These are phyloP conservation scores for Sporothrix mexicana DNA, from an alignment of 2,329 filamentous ascomycete species.

Conservation along the genomic window DNA sequence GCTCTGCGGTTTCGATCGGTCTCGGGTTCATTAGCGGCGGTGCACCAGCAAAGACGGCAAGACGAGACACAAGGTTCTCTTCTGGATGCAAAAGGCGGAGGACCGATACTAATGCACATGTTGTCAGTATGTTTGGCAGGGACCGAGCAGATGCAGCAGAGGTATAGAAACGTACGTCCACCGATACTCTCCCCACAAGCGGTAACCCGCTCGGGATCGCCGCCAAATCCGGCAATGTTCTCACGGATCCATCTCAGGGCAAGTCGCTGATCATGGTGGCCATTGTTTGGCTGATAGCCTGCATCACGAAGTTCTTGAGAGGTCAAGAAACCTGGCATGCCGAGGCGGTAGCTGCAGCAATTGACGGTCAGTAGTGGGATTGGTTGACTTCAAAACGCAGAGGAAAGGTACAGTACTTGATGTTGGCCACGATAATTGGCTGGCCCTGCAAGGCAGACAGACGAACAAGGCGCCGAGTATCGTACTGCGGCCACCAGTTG, in stretches of 20 bases:
- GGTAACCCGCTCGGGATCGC: not conserved
- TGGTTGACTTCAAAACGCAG: too few relatives aligned
- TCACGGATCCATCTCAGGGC: not conserved
- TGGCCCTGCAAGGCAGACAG: not conserved
- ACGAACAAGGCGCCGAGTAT: conserved; percentile 13
- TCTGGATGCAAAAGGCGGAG: not conserved
- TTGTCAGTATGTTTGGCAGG: not conserved
- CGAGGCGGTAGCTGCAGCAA: not conserved
- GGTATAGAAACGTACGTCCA: not conserved
- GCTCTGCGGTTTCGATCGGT: not conserved
- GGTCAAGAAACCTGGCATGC: not conserved
- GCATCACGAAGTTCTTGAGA: not conserved
- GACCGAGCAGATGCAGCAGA: too few relatives aligned
- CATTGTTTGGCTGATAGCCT: not conserved
- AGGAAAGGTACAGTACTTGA: not conserved
- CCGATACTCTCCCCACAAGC: not conserved
- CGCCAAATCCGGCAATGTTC: not conserved
- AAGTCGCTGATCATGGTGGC: not conserved
- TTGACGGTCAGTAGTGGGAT: not conserved
- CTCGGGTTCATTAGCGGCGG: not conserved
- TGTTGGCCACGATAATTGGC: not conserved
- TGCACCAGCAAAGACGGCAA: not conserved
- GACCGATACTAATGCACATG: not conserved
- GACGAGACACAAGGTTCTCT: not conserved
- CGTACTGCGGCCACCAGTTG: conserved; percentile 10